Evolutionary conservation across 2,329 filamentous ascomycete species (phyloP), one percentile per base, ranked within the genome.

Genomic region (Dactylellina cionopaga): DNA sequence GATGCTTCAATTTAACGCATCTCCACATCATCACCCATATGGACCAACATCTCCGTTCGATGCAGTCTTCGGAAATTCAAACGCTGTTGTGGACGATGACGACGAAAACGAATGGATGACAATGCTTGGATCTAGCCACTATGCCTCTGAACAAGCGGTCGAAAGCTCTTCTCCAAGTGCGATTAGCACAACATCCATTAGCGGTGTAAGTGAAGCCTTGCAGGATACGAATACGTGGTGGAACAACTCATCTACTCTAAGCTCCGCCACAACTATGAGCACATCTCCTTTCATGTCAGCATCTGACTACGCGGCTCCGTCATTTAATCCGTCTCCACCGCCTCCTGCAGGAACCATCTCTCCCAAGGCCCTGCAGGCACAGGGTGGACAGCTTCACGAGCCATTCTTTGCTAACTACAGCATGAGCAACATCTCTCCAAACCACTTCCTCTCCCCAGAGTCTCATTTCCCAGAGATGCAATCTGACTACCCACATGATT

Each of bases 81-180:
- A 74, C 24, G 75, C 75, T 9, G 68, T 76, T 46, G 74, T 77
- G 27, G 76, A 77, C 31, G 74, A 74, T 49, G 92, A 96, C 56
- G 90, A 94, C 75, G 86, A 84, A 76, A 92, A 95, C 79, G 90
- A 92, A 77, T 98, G 92, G 92, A 87, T 88, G 81, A 89, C 89
- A 69, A 90, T 90, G 72, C 58, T 77, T 15, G 75, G 76, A 15
- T 43, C 70, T 49, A 47, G 70, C 46, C 46, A 75, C 11, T 68
- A 74, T 27, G 19, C 73, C 49, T 69, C 65, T 59, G 56, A 75
- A 49, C 60, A 76, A 69, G 75, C 91, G 25, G 87, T 97, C 59
- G 94, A 96, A 77, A 92, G 91, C 69, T 98, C 95, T 9, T 98
- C 95, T 11, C 95, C 95, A 13, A 98, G 95, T 6, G 92, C 92